Evolutionary conservation across 805 yeast species (phyloP).

Genomic region (Nakazawaea sp.): DNA sequence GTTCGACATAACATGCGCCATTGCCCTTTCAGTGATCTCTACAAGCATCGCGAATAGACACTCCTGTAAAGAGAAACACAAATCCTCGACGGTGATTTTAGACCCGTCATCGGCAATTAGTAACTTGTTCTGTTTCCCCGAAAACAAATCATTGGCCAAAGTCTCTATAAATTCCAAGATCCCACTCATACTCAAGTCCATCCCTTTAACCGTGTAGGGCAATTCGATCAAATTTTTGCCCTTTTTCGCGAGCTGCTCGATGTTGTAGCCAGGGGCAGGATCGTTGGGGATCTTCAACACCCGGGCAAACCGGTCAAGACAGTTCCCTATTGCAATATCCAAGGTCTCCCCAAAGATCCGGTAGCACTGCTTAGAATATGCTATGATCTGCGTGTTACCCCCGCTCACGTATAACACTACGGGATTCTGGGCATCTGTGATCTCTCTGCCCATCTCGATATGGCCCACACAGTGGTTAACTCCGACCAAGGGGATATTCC

Average conservation of each 20-base stretch:
- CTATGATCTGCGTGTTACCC: conserved; percentile 97
- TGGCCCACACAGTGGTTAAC: conserved; percentile 98
- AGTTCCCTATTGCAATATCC: conserved; percentile 96
- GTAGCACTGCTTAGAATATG: conserved; percentile 88
- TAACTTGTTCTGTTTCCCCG: conserved; percentile 32
- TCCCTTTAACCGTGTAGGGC: conserved; percentile 97
- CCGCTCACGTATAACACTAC: conserved; percentile 97
- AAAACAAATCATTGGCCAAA: conserved; percentile 67
- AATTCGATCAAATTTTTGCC: conserved; percentile 59
- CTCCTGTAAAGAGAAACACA: conserved; percentile 91
- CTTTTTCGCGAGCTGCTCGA: conserved; percentile 85
- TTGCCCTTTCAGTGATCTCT: conserved; percentile 95
- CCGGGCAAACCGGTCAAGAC: conserved; percentile 93
- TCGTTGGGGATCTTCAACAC: conserved; percentile 81
- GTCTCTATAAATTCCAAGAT: conserved; percentile 80
- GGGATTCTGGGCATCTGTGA: conserved; percentile 96
- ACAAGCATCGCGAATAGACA: conserved; percentile 92
- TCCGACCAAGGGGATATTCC: conserved; percentile 84
- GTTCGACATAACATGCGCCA: conserved; percentile 90
- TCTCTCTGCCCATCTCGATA: conserved; percentile 98
- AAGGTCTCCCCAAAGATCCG: conserved; percentile 99
- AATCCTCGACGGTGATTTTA: conserved; percentile 69
- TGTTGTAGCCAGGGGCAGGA: conserved; percentile 97
- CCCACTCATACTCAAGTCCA: conserved; percentile 97
- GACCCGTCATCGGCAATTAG: conserved; percentile 37